phyloP scores from a whole-genome alignment of 2,329 filamentous ascomycete species.

The Shiraia bambusicola region DNA sequence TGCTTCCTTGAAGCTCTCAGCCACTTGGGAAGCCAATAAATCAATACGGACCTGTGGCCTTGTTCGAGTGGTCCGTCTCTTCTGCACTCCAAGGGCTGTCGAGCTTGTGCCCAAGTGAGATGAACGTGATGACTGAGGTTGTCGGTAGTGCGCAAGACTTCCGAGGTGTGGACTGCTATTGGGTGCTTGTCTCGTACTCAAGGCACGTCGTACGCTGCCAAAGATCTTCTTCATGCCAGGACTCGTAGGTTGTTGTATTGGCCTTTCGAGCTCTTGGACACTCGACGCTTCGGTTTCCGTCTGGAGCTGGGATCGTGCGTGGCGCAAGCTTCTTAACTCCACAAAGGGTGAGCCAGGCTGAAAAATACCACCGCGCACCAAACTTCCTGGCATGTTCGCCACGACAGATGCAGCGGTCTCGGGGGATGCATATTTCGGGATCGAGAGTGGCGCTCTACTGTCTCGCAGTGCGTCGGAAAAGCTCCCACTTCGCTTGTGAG shows the following conservation, averaged over 20 bases:
- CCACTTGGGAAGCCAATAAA: constrained; percentile 73
- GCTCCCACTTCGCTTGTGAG: constrained; percentile 83
- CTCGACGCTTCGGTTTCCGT: neutral
- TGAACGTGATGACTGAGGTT: constrained; percentile 26
- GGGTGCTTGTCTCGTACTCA: constrained; percentile 61
- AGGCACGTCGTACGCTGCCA: constrained; percentile 78
- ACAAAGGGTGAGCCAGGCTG: constrained; percentile 82
- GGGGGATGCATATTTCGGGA: constrained; percentile 47
- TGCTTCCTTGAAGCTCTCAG: constrained; percentile 76
- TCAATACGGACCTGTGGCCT: constrained; percentile 68
- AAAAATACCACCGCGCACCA: constrained; percentile 83
- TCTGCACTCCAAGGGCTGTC: constrained; percentile 32
- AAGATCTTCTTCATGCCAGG: constrained; percentile 84
- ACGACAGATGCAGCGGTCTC: constrained; percentile 56
- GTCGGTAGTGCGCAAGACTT: constrained; percentile 20
- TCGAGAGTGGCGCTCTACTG: constrained; percentile 56
- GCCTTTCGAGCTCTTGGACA: constrained; percentile 27
- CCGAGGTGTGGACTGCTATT: constrained; percentile 26
- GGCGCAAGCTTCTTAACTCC: constrained; percentile 49
- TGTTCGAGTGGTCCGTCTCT: constrained; percentile 32
- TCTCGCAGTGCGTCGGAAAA: constrained; percentile 82
- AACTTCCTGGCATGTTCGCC: constrained; percentile 72
- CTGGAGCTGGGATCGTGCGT: constrained; percentile 36
- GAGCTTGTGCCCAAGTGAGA: constrained; percentile 33
- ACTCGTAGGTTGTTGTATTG: constrained; percentile 23